Base-by-base conservation (phyloP, 2,329 filamentous ascomycete genomes). In the Fusarium sp. region DNA sequence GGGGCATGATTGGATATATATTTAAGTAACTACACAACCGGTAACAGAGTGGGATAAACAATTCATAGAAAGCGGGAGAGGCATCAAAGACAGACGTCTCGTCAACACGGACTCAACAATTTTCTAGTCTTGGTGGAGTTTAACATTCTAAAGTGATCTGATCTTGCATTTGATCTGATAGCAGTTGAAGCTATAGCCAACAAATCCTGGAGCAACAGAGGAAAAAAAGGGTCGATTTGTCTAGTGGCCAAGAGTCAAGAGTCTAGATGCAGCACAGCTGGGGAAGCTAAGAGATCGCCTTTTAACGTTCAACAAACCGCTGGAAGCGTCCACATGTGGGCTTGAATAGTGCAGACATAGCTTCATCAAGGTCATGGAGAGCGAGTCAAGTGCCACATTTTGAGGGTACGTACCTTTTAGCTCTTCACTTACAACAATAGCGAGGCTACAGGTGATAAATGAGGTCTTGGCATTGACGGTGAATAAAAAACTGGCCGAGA, bases 21-120 rank as follows among this genome's bases (percentile, higher is more conserved):
- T 41, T 1, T 43, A 43, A 9, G n/a, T 27, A 5, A 38, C 34
- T 38, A n/a, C 5, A 38, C 6, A 20, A 38, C 20, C 44, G 44
- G 51, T 15, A 40, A n/a, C 27, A 44, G 6, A 45, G 44, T 65
- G 44, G 51, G 32, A 59, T 45, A 22, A 45, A 15, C 15, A 38
- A 20, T 12, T n/a, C 9, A 15, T 16, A 44, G 7, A 30, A 56
- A 40, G 49, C 22, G 45, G 51, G 34, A 47, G 41, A 22, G 25
- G 49, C 25, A 56, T 55, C 58, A 71, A 71, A 71, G 52, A 71
- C 60, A 71, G 38, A 69, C 68, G 68, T 68, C 68, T 62, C 68
- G 27, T 45, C 12, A 25, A 48, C 25, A 41, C 32, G 51, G 32
- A 45, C 41, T 44, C 58, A 69, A 49, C 58, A 54, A 58, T 70